phyloP scores from a whole-genome alignment of 805 yeast species.

The Allodekkera sacchari region DNA sequence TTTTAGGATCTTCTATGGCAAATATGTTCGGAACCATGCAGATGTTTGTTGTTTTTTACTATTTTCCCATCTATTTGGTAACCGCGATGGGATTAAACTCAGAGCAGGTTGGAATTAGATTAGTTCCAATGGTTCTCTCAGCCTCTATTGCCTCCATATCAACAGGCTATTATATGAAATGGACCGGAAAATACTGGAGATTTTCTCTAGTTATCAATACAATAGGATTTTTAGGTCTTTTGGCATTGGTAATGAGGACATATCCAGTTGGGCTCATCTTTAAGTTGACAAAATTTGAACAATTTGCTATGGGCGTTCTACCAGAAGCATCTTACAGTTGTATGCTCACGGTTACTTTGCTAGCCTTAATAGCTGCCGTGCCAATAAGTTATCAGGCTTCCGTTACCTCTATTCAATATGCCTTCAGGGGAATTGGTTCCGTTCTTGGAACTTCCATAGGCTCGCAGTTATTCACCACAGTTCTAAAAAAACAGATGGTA shows the following conservation, averaged over 20 bases:
- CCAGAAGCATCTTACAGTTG: conserved; percentile 51
- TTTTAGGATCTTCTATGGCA: conserved; percentile 54
- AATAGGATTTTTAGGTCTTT: conserved; percentile 36
- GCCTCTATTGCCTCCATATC: conserved; percentile 52
- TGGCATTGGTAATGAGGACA: conserved; percentile 12
- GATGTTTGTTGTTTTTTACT: conserved; percentile 38
- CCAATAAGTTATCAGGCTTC: conserved; percentile 59
- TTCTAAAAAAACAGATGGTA: conserved; percentile 22
- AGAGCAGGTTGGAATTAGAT: conserved; percentile 48
- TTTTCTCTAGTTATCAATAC: conserved; percentile 35
- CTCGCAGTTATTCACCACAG: conserved; percentile 16
- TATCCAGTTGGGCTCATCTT: conserved; percentile 12
- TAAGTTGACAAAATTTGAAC: conserved; percentile 22
- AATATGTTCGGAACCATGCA: conserved; percentile 53
- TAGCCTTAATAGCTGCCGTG: conserved; percentile 65
- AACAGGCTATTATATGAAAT: conserved; percentile 56
- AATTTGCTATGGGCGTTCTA: conserved; percentile 34
- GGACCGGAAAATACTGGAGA: conserved; percentile 49
- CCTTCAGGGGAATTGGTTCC: conserved; percentile 44
- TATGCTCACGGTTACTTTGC: conserved; percentile 54
- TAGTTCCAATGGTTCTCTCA: conserved; percentile 53
- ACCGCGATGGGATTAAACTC: conserved; percentile 46
- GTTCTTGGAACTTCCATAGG: conserved; percentile 14
- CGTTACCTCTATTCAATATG: conserved; percentile 57
- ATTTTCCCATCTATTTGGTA: conserved; percentile 52